Base-by-base conservation (phyloP, 208 protist genomes). In the Trypanosoma theileri region DNA sequence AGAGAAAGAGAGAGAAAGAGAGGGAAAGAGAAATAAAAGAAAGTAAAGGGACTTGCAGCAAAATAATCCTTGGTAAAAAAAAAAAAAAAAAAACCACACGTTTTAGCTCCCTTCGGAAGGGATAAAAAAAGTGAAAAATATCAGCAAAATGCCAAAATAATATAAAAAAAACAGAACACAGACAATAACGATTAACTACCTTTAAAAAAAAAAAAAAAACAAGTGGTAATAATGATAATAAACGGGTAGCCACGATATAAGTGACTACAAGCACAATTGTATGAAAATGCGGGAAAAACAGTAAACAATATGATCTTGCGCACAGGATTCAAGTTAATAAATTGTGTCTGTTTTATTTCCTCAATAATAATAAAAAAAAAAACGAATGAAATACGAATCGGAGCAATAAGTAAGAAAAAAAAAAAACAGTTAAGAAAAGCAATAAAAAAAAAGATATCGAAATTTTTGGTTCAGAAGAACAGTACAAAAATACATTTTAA, bases 351-450 rank as follows among this genome's bases (percentile, higher is more conserved):
- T 35, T 35, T 35, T 6, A 35, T 8, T 8, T 8, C 28, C 28
- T 6, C 6, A 35, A 35, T 6, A 35, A 35, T 8, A 35, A 35
- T 6, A 35, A 55, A 51, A 51, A 56, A 54, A 46, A 56, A 21
- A 17, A 1, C 31, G 44, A 40, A 35, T 11, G 14, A 41, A 22
- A 7, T 12, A 41, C 12, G 41, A 58, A 55, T 51, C 57, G 61
- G 48, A 66, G 57, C 14, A 55, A 35, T 35, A 45, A 57, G 54
- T 51, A 12, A 72, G 64, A 71, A 40, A 57, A 71, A 64, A 53
- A 64, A 50, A 9, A 3, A n/a, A 10, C 0, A 35, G 17, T 48
- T 44, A 73, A 63, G 59, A 62, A 56, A 26, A 4, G 1, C 19
- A 4, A 55, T 54, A 51, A 8, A 57, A 21, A 64, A 44, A 31